Percentiles rank a stretch among this genome's conserved stretches.
phyloP scores from a whole-genome alignment of 148 eudicot genomes.

The Camellia granthamiana region DNA sequence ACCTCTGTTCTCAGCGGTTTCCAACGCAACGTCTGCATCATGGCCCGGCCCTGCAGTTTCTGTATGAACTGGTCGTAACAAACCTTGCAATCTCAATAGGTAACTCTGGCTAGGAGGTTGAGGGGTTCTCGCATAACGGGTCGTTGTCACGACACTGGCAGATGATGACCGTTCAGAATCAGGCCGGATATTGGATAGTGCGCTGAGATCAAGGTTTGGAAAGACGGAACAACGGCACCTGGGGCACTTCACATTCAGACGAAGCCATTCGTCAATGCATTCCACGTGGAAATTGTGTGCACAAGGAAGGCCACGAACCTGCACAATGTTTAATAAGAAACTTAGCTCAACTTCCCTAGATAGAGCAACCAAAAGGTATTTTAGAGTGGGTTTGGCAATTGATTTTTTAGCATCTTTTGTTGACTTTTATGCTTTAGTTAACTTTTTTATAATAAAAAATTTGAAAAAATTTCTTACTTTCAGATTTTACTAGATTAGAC shows the following conservation, averaged over 20 bases:
- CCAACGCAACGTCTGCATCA: slow-evolving; percentile 42
- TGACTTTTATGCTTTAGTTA: too few relatives aligned
- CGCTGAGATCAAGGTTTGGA: slow-evolving; percentile 91
- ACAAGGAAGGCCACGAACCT: slow-evolving; percentile 99
- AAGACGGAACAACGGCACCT: slow-evolving; percentile 92
- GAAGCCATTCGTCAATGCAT: slow-evolving; percentile 97
- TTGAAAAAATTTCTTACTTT: too few relatives aligned
- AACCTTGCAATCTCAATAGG: slow-evolving; percentile 73
- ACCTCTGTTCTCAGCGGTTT: slow-evolving; percentile 54
- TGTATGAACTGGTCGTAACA: slow-evolving; percentile 57
- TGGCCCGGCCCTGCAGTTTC: slow-evolving; percentile 43
- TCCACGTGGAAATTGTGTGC: slow-evolving; percentile 96
- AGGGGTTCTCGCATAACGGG: slow-evolving; percentile 48
- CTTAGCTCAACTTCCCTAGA: background rate
- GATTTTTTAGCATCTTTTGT: too few relatives aligned
- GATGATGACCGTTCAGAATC: slow-evolving; percentile 64
- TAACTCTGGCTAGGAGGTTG: slow-evolving; percentile 83
- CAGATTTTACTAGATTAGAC: too few relatives aligned
- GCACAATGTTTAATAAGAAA: slow-evolving; percentile 18
- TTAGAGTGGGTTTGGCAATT: too few relatives aligned
- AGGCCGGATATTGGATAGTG: slow-evolving; percentile 66
- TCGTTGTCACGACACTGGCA: slow-evolving; percentile 45
- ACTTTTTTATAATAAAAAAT: too few relatives aligned
- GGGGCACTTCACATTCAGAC: slow-evolving; percentile 88
- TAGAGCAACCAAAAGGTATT: background rate